phyloP scores from a whole-genome alignment of 768 basidiomycete genomes.

The Tylopilus plumbeoviolaceoides region DNA sequence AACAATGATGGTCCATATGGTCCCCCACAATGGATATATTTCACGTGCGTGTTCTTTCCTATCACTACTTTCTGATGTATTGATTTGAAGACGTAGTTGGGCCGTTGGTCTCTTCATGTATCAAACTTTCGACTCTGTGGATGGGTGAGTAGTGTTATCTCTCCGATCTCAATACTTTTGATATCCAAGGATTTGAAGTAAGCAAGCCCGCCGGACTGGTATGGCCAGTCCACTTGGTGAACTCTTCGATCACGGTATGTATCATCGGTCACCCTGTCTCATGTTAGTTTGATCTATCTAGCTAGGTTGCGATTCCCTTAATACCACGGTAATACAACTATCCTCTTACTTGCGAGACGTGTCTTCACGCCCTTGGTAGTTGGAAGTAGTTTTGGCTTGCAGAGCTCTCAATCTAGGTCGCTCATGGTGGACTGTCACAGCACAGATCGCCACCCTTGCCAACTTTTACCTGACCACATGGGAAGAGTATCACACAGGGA shows the following conservation, averaged over 20 bases:
- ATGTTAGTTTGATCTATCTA: neutral
- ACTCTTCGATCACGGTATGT: constrained; percentile 94
- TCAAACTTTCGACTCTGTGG: constrained; percentile 85
- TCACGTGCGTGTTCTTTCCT: constrained; percentile 56
- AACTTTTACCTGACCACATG: constrained; percentile 76
- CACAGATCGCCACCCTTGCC: constrained; percentile 64
- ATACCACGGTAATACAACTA: constrained; percentile 68
- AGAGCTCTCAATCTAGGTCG: constrained; percentile 88
- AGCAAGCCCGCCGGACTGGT: constrained; percentile 92
- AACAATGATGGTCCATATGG: constrained; percentile 58
- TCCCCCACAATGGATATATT: constrained; percentile 86
- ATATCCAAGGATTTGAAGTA: constrained; percentile 42
- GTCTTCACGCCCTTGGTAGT: constrained; percentile 38
- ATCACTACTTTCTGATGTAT: neutral
- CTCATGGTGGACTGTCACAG: constrained; percentile 96
- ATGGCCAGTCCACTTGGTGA: constrained; percentile 98
- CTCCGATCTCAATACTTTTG: neutral
- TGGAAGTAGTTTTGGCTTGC: constrained; percentile 79
- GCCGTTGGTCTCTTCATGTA: constrained; percentile 86
- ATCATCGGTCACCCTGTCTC: neutral
- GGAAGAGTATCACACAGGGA: constrained; percentile 89
- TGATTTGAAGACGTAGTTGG: constrained; percentile 52
- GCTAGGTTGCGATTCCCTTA: constrained; percentile 85
- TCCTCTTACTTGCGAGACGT: neutral
- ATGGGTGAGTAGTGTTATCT: constrained; percentile 53